phyloP scores from a whole-genome alignment of 2,329 filamentous ascomycete species.

The Emmonsia crescens region DNA sequence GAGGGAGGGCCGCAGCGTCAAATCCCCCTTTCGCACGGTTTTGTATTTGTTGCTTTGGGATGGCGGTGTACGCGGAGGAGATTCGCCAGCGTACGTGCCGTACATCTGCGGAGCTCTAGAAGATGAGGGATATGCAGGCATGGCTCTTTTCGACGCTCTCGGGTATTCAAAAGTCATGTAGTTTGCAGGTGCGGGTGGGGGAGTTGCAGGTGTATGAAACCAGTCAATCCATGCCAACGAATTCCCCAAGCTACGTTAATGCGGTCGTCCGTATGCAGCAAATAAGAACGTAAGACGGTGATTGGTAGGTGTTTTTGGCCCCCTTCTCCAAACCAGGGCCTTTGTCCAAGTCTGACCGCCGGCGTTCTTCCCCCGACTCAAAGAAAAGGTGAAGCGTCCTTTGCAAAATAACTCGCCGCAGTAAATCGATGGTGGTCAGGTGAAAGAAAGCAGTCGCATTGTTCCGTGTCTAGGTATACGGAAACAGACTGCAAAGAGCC shows the following conservation, averaged over 20 bases:
- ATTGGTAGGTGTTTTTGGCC: background rate
- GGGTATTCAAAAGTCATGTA: background rate
- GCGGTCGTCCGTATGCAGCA: background rate
- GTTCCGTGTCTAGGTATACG: background rate
- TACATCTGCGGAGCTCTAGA: slow-evolving; percentile 7
- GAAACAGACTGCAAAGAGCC: background rate
- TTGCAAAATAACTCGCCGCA: background rate
- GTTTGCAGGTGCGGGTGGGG: background rate
- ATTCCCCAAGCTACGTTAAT: background rate
- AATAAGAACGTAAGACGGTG: background rate
- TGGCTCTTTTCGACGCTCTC: background rate
- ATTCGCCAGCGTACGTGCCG: slow-evolving; percentile 15
- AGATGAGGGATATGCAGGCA: slow-evolving; percentile 2
- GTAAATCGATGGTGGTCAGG: background rate
- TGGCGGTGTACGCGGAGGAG: slow-evolving; percentile 33
- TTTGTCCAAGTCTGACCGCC: background rate
- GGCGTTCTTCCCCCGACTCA: background rate
- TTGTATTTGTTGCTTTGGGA: slow-evolving; percentile 23
- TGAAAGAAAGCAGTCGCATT: background rate
- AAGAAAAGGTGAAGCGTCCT: background rate
- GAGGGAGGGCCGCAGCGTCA: slow-evolving; percentile 24
- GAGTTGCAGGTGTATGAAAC: background rate
- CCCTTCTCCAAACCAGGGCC: background rate
- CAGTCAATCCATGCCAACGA: slow-evolving; percentile 2
- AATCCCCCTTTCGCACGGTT: slow-evolving; percentile 18